Base-by-base conservation (phyloP, 1,284 basidiomycete species). In the Tilletia setariae region DNA sequence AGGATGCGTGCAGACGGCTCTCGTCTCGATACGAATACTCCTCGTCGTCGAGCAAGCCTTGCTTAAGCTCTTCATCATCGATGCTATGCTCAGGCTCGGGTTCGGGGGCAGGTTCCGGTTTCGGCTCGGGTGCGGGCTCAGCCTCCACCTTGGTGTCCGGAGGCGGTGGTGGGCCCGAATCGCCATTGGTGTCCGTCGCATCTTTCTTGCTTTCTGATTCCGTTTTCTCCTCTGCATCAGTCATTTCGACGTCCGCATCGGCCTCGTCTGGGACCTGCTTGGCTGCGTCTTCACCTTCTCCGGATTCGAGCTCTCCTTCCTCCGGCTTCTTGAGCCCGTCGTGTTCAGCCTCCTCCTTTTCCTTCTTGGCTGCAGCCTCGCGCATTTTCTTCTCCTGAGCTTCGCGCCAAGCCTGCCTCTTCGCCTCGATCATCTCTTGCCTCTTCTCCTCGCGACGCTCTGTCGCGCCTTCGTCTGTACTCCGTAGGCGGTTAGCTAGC, bases 401-500 rank as follows among this genome's bases (percentile, higher is more conserved):
- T 67, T 30, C 32, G 64, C 11, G 71, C 67, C 47, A 78, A 74
- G 21, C 51, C 23, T 28, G 67, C 75, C 32, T 72, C 51, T 23
- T 77, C 64, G 53, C 77, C 51, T 2, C 63, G 44, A 47, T 69
- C 67, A 2, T 70, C 2, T 65, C 59, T 47, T 70, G 66, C 9
- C 70, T 46, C 3, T 70, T 61, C 23, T 76, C 70, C 25, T 9
- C 56, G 16, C 16, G 28, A 25, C 56, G 23, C 56, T 35, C 32
- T 19, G 19, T 30, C 9, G 35, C 56, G 6, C 56, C 9, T 19
- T 61, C 28, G 19, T 61, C 56, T 15, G 56, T 30, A 16, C 9
- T 19, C 8, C 2, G 1, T 19, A 82, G 73, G 47, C 67, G 67
- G 30, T 73, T 71, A 53, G 72, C 69, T 62, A 80, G 73, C 67